Evolutionary conservation across 2,329 filamentous ascomycete genomes (phyloP).

Genomic region (Botrytis squamosa): DNA sequence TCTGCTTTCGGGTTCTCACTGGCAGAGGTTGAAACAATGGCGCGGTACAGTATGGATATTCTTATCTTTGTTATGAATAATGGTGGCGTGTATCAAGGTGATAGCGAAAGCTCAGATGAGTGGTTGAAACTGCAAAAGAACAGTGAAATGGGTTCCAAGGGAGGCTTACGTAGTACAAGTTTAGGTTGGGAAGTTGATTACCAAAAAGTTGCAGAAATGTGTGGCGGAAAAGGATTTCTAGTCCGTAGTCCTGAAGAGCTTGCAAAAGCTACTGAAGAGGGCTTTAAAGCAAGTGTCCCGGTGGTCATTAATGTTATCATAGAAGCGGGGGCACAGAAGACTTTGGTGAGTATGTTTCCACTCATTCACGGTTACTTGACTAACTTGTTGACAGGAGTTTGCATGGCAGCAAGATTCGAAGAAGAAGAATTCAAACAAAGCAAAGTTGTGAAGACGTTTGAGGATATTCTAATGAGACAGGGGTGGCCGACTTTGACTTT

Average conservation of each 20-base stretch:
- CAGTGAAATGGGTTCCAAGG: slow-evolving; percentile 37
- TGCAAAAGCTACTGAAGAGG: slow-evolving; percentile 49
- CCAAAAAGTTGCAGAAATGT: slow-evolving; percentile 54
- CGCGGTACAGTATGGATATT: slow-evolving; percentile 53
- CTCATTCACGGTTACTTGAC: background rate
- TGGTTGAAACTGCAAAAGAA: slow-evolving; percentile 47
- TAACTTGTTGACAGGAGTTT: slow-evolving; percentile 31
- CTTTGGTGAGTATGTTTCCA: slow-evolving; percentile 34
- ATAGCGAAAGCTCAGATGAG: slow-evolving; percentile 41
- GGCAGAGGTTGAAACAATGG: slow-evolving; percentile 57
- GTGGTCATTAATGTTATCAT: slow-evolving; percentile 57
- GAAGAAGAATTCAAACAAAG: slow-evolving; percentile 34
- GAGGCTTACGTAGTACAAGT: slow-evolving; percentile 48
- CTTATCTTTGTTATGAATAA: slow-evolving; percentile 58
- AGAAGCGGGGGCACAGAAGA: slow-evolving; percentile 49
- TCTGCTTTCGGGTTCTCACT: slow-evolving; percentile 55
- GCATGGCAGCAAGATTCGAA: slow-evolving; percentile 38
- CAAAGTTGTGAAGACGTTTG: slow-evolving; percentile 11
- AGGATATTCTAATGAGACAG: background rate
- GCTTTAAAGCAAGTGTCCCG: slow-evolving; percentile 48
- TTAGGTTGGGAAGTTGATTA: slow-evolving; percentile 55
- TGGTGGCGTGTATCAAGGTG: slow-evolving; percentile 50
- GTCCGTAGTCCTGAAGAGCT: slow-evolving; percentile 53
- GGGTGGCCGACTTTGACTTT: background rate
- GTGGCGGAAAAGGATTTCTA: slow-evolving; percentile 53